Conservation (phyloP, 306 rosid species). For the Canavalia gladiata region DNA sequence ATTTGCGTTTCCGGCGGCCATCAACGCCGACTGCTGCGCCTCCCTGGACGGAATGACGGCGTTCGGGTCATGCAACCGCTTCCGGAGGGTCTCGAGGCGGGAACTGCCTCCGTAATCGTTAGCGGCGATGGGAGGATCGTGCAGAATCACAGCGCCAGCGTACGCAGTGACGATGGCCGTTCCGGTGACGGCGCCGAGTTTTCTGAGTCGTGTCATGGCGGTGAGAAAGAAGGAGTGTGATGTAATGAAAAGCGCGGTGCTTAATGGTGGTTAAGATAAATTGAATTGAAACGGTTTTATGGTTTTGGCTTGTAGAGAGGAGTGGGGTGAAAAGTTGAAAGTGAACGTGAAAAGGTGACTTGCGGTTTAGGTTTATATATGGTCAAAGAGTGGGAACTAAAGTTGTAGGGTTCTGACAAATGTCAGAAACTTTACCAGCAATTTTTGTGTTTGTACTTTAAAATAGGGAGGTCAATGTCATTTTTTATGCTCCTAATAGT, state of each 20-base stretch:
- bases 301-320: not conserved
- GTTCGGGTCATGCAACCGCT: conserved; percentile 59
- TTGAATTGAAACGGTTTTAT: not conserved
- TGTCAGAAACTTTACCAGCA: conserved; percentile 37
- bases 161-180: conserved; percentile 62
- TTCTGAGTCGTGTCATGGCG: conserved; percentile 66
- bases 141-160: conserved; percentile 66
- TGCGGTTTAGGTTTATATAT: not conserved
- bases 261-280: conserved; percentile 5
- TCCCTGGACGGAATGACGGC: conserved; percentile 75
- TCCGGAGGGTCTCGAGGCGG: conserved; percentile 58
- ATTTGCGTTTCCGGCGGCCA: conserved; percentile 61
- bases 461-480: conserved; percentile 41
- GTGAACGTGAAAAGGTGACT: conserved; percentile 5
- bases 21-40: conserved; percentile 72
- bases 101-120: conserved; percentile 59
- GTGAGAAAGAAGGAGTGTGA: not conserved
- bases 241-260: not conserved
- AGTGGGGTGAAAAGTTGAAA: not conserved
- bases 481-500: conserved; percentile 25
- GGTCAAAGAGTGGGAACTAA: conserved; percentile 37
- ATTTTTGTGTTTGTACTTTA: conserved; percentile 27
- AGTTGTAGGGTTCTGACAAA: conserved; percentile 18
- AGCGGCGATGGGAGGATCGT: conserved; percentile 57
- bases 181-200: conserved; percentile 60